A percentile compares a stretch with the other conserved stretches of the same genome.
Conservation (phyloP, 2,329 filamentous ascomycete genomes). For the Juglanconis oblonga region DNA sequence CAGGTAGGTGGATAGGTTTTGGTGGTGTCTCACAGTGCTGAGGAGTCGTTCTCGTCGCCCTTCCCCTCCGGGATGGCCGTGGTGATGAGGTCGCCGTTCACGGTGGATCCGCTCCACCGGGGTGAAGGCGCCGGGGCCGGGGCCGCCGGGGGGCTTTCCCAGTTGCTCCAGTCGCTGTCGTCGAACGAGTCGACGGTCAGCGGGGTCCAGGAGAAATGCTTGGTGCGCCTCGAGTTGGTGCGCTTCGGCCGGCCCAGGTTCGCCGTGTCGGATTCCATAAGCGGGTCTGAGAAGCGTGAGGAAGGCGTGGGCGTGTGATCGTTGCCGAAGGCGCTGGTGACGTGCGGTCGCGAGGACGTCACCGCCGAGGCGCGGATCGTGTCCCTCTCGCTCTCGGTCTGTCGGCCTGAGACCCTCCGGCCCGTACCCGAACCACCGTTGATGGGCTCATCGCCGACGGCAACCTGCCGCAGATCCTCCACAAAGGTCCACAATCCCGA, state of each 20-base stretch:
- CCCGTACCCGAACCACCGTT: constrained; percentile 40
- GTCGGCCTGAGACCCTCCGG: constrained; percentile 13
- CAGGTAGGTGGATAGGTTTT: not conserved
- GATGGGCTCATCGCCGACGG: constrained; percentile 88
- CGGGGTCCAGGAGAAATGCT: constrained; percentile 60
- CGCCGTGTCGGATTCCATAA: constrained; percentile 13
- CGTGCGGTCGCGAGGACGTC: constrained; percentile 37
- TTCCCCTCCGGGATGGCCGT: constrained; percentile 43
- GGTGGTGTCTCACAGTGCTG: constrained; percentile 44
- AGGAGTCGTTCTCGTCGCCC: constrained; percentile 39
- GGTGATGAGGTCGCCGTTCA: constrained; percentile 43
- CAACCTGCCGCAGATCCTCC: constrained; percentile 91
- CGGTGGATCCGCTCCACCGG: constrained; percentile 63
- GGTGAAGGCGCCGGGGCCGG: constrained; percentile 42
- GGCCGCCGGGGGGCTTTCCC: constrained; percentile 50
- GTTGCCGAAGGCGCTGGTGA: constrained; percentile 39
- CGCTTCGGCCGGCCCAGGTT: constrained; percentile 11
- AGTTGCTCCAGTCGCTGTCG: constrained; percentile 64
- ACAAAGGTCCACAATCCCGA: constrained; percentile 91
- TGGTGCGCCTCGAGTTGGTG: constrained; percentile 35
- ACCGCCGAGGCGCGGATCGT: constrained; percentile 42
- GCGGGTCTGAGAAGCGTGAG: constrained; percentile 16
- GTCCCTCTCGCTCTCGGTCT: constrained; percentile 35
- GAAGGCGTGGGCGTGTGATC: constrained; percentile 23
- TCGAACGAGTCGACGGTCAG: constrained; percentile 55